phyloP scores from a whole-genome alignment of 2,329 filamentous ascomycete species.

The Metarhizium album region DNA sequence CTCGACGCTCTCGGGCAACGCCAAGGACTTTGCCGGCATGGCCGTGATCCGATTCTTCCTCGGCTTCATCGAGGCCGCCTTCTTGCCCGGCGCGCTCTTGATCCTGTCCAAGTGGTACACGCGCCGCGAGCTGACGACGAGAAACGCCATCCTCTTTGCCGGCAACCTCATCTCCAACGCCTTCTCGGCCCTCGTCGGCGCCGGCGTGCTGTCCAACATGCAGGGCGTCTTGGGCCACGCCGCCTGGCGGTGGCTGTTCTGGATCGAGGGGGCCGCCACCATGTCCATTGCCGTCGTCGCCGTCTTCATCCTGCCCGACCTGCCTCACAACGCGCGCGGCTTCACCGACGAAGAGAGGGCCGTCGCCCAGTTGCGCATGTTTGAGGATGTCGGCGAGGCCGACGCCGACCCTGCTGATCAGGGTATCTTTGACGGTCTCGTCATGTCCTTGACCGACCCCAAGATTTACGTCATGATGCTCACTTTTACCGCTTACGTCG shows the following conservation, averaged over 20 bases:
- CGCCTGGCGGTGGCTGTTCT: conserved; percentile 53
- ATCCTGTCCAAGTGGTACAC: conserved; percentile 60
- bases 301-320: conserved; percentile 40
- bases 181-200: conserved; percentile 47
- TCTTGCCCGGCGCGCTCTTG: conserved; percentile 51
- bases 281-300: conserved; percentile 37
- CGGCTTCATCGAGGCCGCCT: conserved; percentile 53
- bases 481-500: conserved; percentile 49
- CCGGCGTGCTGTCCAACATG: conserved; percentile 49
- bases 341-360: conserved; percentile 47
- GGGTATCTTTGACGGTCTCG: conserved; percentile 39
- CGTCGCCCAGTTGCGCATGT: conserved; percentile 43
- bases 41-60: conserved; percentile 47
- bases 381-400: conserved; percentile 47
- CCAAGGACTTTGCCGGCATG: conserved; percentile 41
- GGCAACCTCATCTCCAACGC: conserved; percentile 50
- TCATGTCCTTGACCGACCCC: conserved; percentile 47
- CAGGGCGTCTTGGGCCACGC: conserved; percentile 41
- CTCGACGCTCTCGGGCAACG: conserved; percentile 44
- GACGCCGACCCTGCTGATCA: conserved; percentile 40
- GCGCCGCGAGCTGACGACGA: conserved; percentile 40
- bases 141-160: conserved; percentile 48
- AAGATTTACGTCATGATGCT: conserved; percentile 57
- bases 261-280: conserved; percentile 44
- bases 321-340: conserved; percentile 45